Evolutionary conservation across 108 stramenopile genomes (phyloP), one percentile per base, ranked within the genome.

Genomic region (Skeletonema potamos): DNA sequence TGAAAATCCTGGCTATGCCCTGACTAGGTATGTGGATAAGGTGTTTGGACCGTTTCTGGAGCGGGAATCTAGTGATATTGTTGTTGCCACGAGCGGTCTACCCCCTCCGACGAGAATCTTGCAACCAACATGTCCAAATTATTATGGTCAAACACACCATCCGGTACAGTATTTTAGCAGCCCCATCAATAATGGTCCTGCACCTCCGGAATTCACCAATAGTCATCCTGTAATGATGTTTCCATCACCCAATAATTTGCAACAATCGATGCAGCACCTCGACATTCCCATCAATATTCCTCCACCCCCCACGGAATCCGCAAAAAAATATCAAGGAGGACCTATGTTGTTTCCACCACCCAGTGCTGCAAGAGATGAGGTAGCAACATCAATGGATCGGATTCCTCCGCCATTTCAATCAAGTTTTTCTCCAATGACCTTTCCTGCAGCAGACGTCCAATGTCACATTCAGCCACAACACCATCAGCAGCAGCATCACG

Each of bases 1-100:
- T 39, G 76, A 77, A 51, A 63, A 77, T 51, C 41, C 54, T 51
- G 70, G 76, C 27, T 77, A 54, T 29, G 54, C 55, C 7, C 32
- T 70, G 58, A 70, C 62, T 4, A 56, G 76, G 22, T 70, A 62
- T 46, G 62, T 70, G 17, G 54, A 77, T 7, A 46, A 58, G 27
- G 64, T 77, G 10, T 77, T 77, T 54, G 76, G 76, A 37, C 76
- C 68, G 6, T 27, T 77, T 27, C 41, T 77, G 34, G 56, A 29
- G 6, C 64, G 48, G 15, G 76, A 77, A 22, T 41, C 24, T 44
- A 20, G 24, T 28, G 64, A 15, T 32, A 51, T 2, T 64, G 28
- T 8, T 29, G 27, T 5, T 20, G 8, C 8, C 8, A 7, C 8
- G 48, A 22, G 22, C 8, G 48, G 22, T 22, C 22, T n/a, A 22